Conservation (phyloP, 2,329 filamentous ascomycete species). For the Aspergillus transmontanensis region DNA sequence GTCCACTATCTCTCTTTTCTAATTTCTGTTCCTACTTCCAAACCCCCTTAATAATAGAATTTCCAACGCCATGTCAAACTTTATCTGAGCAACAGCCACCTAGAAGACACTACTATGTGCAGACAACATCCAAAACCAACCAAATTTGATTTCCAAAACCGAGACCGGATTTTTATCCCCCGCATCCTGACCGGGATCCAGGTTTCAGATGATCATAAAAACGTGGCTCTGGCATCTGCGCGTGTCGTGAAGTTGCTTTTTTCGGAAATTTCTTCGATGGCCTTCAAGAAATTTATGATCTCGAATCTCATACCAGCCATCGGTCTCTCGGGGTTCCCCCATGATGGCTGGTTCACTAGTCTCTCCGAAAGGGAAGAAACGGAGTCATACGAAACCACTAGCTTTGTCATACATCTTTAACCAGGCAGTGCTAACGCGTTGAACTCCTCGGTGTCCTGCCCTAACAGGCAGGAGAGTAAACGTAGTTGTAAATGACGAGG, state of each 20-base stretch:
- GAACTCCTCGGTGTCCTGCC: background rate
- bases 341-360: background rate
- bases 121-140: background rate
- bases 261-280: slow-evolving; percentile 19
- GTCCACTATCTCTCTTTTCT: background rate
- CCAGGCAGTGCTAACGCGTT: background rate
- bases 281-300: background rate
- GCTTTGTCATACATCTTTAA: background rate
- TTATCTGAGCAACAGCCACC: background rate
- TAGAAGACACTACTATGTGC: background rate
- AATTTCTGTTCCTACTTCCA: background rate
- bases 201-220: slow-evolving; percentile 15
- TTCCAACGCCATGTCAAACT: slow-evolving; percentile 2
- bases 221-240: slow-evolving; percentile 21
- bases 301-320: background rate
- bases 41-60: background rate
- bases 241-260: slow-evolving; percentile 17
- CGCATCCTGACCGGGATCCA: slow-evolving; percentile 7
- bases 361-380: background rate
- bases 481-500: background rate
- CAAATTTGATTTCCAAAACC: background rate
- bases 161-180: background rate
- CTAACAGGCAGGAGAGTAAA: background rate
- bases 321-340: no score
- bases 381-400: background rate